Conservation (phyloP, 768 basidiomycete genomes). For the Leccinum disarticulatum region DNA sequence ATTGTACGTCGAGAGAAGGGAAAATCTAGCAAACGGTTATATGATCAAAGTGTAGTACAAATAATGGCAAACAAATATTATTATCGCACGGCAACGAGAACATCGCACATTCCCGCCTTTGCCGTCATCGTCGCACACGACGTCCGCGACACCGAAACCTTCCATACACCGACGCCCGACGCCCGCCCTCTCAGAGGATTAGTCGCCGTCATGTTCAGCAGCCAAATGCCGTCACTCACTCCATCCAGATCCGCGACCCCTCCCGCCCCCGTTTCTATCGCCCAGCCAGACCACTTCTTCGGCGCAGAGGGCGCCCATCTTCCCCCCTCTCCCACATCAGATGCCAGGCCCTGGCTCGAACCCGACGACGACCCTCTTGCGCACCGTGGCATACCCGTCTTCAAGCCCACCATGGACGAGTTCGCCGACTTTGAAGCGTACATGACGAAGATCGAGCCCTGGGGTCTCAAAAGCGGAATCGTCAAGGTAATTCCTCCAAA, state of each 20-base stretch:
- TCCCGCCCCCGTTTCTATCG: slow-evolving; percentile 41
- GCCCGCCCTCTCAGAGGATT: slow-evolving; percentile 9
- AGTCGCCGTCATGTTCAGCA: slow-evolving; percentile 22
- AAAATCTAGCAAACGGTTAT: not conserved
- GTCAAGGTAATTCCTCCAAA: slow-evolving; percentile 95
- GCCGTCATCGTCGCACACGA: slow-evolving; percentile 7
- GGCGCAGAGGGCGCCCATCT: slow-evolving; percentile 45
- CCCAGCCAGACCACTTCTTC: slow-evolving; percentile 86
- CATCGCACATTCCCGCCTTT: slow-evolving; percentile 4
- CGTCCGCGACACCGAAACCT: slow-evolving; percentile 11
- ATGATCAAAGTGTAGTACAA: not conserved
- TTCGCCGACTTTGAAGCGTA: slow-evolving; percentile 91
- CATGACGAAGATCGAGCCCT: slow-evolving; percentile 82
- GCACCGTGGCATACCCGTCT: slow-evolving; percentile 92
- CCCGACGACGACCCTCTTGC: slow-evolving; percentile 82
- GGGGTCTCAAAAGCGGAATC: slow-evolving; percentile 90
- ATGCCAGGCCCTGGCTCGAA: slow-evolving; percentile 64
- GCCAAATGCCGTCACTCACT: slow-evolving; percentile 34
- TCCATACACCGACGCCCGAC: not conserved
- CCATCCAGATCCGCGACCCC: slow-evolving; percentile 51
- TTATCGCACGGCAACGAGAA: not conserved
- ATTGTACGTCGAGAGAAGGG: rapidly evolving
- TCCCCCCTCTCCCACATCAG: slow-evolving; percentile 63
- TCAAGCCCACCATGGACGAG: slow-evolving; percentile 91
- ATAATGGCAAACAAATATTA: not conserved